A percentile compares a stretch with the other conserved stretches of the same genome.
phyloP scores from a whole-genome alignment of 257 asterid species.

The Ilex asprella region DNA sequence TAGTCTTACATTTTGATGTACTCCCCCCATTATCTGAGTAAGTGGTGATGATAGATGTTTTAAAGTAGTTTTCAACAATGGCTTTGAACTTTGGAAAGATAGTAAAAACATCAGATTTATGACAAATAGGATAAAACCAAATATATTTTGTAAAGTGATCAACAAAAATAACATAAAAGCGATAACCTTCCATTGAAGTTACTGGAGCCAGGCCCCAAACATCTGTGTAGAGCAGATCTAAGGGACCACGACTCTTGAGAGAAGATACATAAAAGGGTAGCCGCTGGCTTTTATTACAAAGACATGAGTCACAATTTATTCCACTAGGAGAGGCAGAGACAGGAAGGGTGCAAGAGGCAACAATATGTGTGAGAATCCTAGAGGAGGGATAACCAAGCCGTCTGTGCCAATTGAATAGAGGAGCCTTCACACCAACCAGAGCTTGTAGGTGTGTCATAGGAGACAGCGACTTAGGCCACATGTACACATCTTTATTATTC shows the following conservation, averaged over 20 bases:
- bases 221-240: neutral
- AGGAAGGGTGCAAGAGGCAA: no score
- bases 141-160: no score
- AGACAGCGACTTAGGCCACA: neutral
- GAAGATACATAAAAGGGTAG: neutral
- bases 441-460: neutral
- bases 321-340: no score
- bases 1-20: neutral
- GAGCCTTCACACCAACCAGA: neutral
- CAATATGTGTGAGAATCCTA: neutral
- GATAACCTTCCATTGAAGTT: no score
- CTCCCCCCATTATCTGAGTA: neutral
- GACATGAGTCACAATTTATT: neutral
- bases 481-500: no score
- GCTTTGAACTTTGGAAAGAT: neutral
- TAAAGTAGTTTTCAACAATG: neutral
- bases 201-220: no score
- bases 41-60: neutral
- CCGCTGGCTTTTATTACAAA: neutral
- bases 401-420: neutral
- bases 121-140: neutral
- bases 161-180: no score
- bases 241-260: neutral
- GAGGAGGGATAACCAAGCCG: neutral
- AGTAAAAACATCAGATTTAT: neutral